Evolutionary conservation across 306 rosid species (phyloP), one percentile per base, ranked within the genome.

Genomic region (Oemleria cerasiformis): DNA sequence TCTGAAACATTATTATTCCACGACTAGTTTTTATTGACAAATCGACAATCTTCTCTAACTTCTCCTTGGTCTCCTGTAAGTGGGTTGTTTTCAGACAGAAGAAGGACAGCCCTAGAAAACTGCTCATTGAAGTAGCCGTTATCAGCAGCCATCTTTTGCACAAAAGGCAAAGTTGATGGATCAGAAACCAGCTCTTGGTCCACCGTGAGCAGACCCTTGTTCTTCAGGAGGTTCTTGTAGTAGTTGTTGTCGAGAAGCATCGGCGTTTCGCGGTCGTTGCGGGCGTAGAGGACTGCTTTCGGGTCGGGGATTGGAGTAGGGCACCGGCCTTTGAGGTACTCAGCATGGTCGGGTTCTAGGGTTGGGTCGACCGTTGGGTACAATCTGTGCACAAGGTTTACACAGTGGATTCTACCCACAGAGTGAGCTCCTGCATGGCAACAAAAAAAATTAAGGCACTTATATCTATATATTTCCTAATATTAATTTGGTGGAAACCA

Each of bases 401-500:
- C 59, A 62, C 96, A 95, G 44, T 91, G 99, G 23, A 84, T 86
- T 71, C 96, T 85, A 11, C 99, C 97, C 3, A 89, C 96, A 0
- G 99, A 95, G 70, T 91, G 97, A 41, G 84, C 92, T 47, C 99
- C 99, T 87, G 68, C 11, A 49, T 58, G 6, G 0, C 6, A 21
- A 56, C 1, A 59, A 5, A 38, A 67, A 7, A 56, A 56, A 11
- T 30, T 3, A 30, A 30, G 36, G 36, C 36, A 30, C 3, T 30
- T 30, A 30, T 1, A 30, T 1, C 2, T 30, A 30, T 30, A 30
- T 3, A 30, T 30, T 30, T 2, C 3, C 2, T 30, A 30, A 30
- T 1, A 30, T 3, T 30, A 30, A 30, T 30, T 30, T 30, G 36
- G 3, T 30, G 36, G 3, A 30, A 30, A 30, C 36, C 3, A 30